phyloP scores from a whole-genome alignment of 1,284 basidiomycete genomes.

The Fistulinella cinereoalba region DNA sequence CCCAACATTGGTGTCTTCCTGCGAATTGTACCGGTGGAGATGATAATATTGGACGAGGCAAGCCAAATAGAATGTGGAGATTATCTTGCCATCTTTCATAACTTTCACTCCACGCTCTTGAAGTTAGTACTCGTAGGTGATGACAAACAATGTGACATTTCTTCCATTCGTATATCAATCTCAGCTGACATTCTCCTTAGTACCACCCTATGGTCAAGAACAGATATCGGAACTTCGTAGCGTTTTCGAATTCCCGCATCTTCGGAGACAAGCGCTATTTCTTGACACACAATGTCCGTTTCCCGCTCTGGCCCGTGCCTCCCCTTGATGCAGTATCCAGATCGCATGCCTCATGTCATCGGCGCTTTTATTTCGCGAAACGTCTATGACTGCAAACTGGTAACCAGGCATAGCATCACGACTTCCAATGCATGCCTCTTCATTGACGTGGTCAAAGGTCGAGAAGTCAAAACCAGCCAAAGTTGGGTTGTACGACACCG shows the following conservation, averaged over 20 bases:
- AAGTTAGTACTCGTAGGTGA: conserved; percentile 76
- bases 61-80: conserved; percentile 63
- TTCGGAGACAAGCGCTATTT: conserved; percentile 34
- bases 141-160: conserved; percentile 63
- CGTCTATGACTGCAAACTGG: conserved; percentile 38
- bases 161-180: not conserved
- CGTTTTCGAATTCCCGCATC: conserved; percentile 45
- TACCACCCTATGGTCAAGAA: conserved; percentile 49
- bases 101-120: conserved; percentile 42
- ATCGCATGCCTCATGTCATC: conserved; percentile 50
- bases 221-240: conserved; percentile 38
- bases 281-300: conserved; percentile 45
- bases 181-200: conserved; percentile 28
- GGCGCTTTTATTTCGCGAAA: conserved; percentile 46
- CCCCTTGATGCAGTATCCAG: conserved; percentile 24
- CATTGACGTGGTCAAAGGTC: conserved; percentile 29
- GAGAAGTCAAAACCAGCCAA: conserved; percentile 17
- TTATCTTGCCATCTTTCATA: conserved; percentile 52
- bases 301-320: not conserved
- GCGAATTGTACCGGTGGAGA: conserved; percentile 43
- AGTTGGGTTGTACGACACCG: conserved; percentile 28
- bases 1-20: conserved; percentile 32
- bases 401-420: conserved; percentile 15
- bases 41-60: conserved; percentile 62
- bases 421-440: conserved; percentile 21